Percentiles rank a stretch among this genome's conserved stretches.
Evolutionary conservation across 768 basidiomycete genomes (phyloP).

Genomic region (Saitozyma podzolica): DNA sequence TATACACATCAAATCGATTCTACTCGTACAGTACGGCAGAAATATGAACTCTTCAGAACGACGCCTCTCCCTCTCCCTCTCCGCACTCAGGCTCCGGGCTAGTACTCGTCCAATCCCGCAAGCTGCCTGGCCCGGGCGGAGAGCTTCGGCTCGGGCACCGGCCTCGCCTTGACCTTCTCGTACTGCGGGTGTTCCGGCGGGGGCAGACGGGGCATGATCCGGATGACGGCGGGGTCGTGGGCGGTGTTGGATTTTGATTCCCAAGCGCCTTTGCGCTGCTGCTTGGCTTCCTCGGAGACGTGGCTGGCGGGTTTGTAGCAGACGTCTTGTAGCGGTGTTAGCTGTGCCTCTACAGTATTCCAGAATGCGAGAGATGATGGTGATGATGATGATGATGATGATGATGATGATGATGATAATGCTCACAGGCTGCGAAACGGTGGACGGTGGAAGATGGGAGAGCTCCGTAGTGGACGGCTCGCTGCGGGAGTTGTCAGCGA

Average conservation of each 20-base stretch:
- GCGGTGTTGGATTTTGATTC: slow-evolving; percentile 20
- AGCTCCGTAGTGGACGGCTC: slow-evolving; percentile 40
- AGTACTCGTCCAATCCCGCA: slow-evolving; percentile 1
- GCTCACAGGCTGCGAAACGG: slow-evolving; percentile 37
- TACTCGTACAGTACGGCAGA: too few relatives aligned
- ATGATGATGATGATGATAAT: too few relatives aligned
- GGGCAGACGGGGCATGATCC: slow-evolving; percentile 7
- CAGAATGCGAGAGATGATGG: too few relatives aligned
- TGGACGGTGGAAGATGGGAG: slow-evolving; percentile 25
- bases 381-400: too few relatives aligned
- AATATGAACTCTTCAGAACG: too few relatives aligned
- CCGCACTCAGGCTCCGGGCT: too few relatives aligned
- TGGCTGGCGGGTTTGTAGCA: slow-evolving; percentile 32
- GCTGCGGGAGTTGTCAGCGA: neutral
- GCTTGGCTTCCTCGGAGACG: slow-evolving; percentile 15
- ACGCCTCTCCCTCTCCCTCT: too few relatives aligned
- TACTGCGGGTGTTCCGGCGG: slow-evolving; percentile 8
- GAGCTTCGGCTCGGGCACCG: slow-evolving; percentile 13
- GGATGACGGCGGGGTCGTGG: slow-evolving; percentile 16
- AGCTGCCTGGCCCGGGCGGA: slow-evolving; percentile 10
- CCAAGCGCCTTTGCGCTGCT: slow-evolving; percentile 21
- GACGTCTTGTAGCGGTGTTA: slow-evolving; percentile 11
- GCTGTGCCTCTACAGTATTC: neutral
- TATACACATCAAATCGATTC: too few relatives aligned
- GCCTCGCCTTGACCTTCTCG: slow-evolving; percentile 10